These are phyloP conservation scores for Penicillium sp. DNA, from an alignment of 2,329 filamentous ascomycete species.

Conservation along the genomic window DNA sequence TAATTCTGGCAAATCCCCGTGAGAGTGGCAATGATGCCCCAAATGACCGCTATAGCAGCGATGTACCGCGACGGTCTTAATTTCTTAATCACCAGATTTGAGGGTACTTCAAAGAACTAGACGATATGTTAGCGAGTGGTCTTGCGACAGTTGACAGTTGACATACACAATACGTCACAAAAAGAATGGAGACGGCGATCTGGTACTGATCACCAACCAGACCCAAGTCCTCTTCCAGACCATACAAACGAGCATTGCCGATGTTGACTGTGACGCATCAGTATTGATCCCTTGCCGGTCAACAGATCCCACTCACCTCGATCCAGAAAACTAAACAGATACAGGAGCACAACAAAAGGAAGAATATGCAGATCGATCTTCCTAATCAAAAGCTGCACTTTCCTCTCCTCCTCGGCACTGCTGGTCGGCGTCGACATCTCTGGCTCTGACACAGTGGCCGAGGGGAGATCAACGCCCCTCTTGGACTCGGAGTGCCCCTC, in stretches of 20 bases:
- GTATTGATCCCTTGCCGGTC: constrained; percentile 2
- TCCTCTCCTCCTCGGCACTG: constrained; percentile 26
- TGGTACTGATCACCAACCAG: constrained; percentile 64
- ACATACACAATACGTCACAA: constrained; percentile 56
- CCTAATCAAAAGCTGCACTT: constrained; percentile 29
- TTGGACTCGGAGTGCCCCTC: constrained; percentile 5
- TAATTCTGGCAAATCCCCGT: constrained; percentile 64
- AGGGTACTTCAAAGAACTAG: constrained; percentile 56
- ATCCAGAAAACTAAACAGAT: constrained; percentile 71
- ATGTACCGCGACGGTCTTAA: constrained; percentile 57
- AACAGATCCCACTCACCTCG: constrained; percentile 38
- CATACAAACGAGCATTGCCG: constrained; percentile 62
- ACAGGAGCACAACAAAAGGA: constrained; percentile 44
- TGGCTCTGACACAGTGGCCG: constrained; percentile 3
- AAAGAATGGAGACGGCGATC: constrained; percentile 60
- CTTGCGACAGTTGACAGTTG: background rate
- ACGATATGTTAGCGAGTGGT: constrained; percentile 5
- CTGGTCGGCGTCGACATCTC: constrained; percentile 12
- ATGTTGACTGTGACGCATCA: constrained; percentile 55
- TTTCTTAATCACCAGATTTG: constrained; percentile 59
- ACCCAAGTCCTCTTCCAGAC: constrained; percentile 57
- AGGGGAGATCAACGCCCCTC: constrained; percentile 13
- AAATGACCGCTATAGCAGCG: constrained; percentile 55
- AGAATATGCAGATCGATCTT: constrained; percentile 41
- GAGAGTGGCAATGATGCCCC: constrained; percentile 43